phyloP scores from a whole-genome alignment of 2,329 filamentous ascomycete species.

The Domatiomyces globalis region DNA sequence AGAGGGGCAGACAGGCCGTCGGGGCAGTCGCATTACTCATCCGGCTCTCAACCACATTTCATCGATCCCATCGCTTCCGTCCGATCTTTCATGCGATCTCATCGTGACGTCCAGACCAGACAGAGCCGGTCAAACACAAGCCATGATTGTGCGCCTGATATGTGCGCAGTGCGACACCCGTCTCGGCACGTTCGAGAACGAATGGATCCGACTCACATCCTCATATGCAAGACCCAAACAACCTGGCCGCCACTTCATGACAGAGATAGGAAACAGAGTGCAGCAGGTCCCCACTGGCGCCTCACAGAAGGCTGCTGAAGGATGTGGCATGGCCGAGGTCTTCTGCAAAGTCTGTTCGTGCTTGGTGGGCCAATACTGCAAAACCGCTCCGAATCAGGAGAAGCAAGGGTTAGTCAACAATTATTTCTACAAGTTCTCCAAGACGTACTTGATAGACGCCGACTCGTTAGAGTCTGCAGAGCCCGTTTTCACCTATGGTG shows the following conservation, averaged over 20 bases:
- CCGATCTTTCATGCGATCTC: background rate
- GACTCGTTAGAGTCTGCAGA: conserved; percentile 8
- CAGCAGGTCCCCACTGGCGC: conserved; percentile 13
- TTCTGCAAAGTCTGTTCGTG: conserved; percentile 15
- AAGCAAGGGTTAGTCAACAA: conserved; percentile 11
- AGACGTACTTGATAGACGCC: conserved; percentile 12
- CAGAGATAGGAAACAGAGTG: conserved; percentile 10
- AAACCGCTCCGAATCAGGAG: conserved; percentile 7
- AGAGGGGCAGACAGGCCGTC: background rate
- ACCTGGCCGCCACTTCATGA: conserved; percentile 11
- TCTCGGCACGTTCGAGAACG: conserved; percentile 17
- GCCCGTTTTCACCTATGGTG: conserved; percentile 8
- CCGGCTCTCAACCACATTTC: background rate
- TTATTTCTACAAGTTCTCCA: conserved; percentile 17
- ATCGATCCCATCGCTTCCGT: background rate
- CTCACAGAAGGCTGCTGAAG: conserved; percentile 9
- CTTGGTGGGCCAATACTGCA: conserved; percentile 16
- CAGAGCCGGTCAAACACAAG: background rate
- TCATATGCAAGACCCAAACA: conserved; percentile 13
- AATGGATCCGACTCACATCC: conserved; percentile 15
- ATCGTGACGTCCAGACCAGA: background rate
- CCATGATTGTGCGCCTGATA: background rate
- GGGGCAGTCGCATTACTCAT: background rate
- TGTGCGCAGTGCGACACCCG: conserved; percentile 15
- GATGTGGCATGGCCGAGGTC: conserved; percentile 16